These are phyloP conservation scores for Fusarium sp. DNA, from an alignment of 2,329 filamentous ascomycete species.

Conservation along the genomic window DNA sequence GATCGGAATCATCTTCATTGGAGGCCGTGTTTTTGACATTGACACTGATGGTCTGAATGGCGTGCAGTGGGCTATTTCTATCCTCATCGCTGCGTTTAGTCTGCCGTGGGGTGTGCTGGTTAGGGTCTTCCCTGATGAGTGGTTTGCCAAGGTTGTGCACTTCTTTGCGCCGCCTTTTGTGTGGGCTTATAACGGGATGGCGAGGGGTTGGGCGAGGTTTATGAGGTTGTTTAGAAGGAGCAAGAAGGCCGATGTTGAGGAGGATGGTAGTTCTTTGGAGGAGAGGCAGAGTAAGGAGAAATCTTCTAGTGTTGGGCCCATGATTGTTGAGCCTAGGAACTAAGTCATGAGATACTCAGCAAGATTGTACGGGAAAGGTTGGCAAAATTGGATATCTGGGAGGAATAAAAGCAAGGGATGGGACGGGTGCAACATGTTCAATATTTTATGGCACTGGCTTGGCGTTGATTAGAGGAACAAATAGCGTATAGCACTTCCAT, in stretches of 20 bases:
- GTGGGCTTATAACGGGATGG: not conserved
- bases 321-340: constrained; percentile 3
- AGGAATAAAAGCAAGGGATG: not conserved
- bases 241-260: not conserved
- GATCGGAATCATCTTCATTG: constrained; percentile 87
- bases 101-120: constrained; percentile 13
- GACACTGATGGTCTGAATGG: constrained; percentile 68
- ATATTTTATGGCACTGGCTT: not conserved
- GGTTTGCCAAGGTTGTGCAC: constrained; percentile 2
- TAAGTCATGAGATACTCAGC: not conserved
- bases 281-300: not conserved
- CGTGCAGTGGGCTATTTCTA: constrained; percentile 85
- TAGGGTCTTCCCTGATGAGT: constrained; percentile 13
- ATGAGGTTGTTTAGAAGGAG: not conserved
- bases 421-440: not conserved
- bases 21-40: constrained; percentile 82
- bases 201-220: not conserved
- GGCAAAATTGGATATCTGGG: not conserved
- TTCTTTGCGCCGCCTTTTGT: constrained; percentile 17
- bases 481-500: not conserved
- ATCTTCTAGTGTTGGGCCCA: not conserved
- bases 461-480: not conserved
- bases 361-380: not conserved
- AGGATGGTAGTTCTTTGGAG: not conserved
- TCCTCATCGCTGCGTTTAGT: constrained; percentile 57